Percentiles rank a stretch among this genome's conserved stretches.
These are phyloP conservation scores for Cladosporium sp. DNA, from an alignment of 2,329 filamentous ascomycete species.

Conservation along the genomic window DNA sequence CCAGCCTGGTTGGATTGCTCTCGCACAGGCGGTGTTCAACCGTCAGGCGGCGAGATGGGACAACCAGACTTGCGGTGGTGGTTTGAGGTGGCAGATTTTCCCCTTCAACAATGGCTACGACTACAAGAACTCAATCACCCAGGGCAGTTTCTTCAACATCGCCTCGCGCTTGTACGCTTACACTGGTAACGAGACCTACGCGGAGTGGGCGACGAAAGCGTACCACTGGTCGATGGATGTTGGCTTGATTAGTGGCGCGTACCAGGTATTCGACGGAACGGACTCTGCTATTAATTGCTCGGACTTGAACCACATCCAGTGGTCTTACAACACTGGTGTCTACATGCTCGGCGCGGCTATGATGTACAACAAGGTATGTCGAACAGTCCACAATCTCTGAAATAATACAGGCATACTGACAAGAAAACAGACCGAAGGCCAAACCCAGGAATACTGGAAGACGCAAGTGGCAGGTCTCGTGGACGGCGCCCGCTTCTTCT, in stretches of 20 bases:
- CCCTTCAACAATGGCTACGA: conserved; percentile 52
- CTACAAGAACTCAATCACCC: conserved; percentile 53
- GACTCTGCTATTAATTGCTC: conserved; percentile 49
- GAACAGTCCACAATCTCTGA: background rate
- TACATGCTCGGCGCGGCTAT: conserved; percentile 50
- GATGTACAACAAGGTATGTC: conserved; percentile 44
- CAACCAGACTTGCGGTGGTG: conserved; percentile 39
- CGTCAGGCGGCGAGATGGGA: conserved; percentile 42
- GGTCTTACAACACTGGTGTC: conserved; percentile 48
- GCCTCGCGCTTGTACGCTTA: conserved; percentile 44
- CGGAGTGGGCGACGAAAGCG: conserved; percentile 59
- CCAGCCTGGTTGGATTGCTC: conserved; percentile 46
- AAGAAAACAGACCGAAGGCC: conserved; percentile 27
- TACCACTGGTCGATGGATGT: conserved; percentile 44
- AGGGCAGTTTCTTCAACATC: conserved; percentile 54
- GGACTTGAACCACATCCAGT: conserved; percentile 48
- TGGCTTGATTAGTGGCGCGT: conserved; percentile 58
- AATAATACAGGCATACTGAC: background rate
- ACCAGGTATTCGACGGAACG: conserved; percentile 50
- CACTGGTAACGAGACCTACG: conserved; percentile 54
- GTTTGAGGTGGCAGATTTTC: conserved; percentile 43
- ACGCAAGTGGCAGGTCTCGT: conserved; percentile 29
- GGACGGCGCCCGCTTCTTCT: conserved; percentile 41
- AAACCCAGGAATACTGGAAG: conserved; percentile 26
- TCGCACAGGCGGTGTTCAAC: conserved; percentile 46